Evolutionary conservation across 495 filamentous ascomycete species (phyloP).

Genomic region (Penicillium argentinense): DNA sequence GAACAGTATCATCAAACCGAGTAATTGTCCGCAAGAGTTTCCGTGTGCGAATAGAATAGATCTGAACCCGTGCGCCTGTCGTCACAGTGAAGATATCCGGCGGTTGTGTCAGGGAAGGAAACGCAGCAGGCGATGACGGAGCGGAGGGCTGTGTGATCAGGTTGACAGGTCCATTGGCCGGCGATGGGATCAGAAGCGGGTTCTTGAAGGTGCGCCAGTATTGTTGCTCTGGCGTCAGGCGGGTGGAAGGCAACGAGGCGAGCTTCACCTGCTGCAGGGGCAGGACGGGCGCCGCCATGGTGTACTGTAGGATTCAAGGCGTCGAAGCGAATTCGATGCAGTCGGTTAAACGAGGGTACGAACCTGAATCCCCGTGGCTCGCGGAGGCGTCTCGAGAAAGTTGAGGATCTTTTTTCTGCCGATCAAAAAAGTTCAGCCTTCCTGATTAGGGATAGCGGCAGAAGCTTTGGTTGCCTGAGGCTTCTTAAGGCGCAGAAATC

Average conservation of each 20-base stretch:
- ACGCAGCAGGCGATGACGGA: constrained; percentile 47
- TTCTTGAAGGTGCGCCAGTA: constrained; percentile 96
- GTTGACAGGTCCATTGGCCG: constrained; percentile 79
- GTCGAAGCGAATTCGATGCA: background rate
- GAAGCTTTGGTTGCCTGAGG: constrained; percentile 18
- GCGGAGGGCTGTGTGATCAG: constrained; percentile 77
- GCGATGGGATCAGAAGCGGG: constrained; percentile 80
- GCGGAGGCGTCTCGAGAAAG: constrained; percentile 16
- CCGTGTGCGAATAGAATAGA: constrained; percentile 85
- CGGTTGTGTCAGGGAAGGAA: constrained; percentile 45
- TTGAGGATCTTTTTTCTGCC: constrained; percentile 34
- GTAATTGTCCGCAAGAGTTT: constrained; percentile 89
- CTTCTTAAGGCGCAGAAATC: background rate
- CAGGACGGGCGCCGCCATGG: constrained; percentile 86
- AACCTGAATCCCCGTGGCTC: constrained; percentile 9
- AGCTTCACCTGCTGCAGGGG: constrained; percentile 82
- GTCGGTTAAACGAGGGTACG: background rate
- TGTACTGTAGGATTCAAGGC: constrained; percentile 13
- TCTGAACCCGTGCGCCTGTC: constrained; percentile 83
- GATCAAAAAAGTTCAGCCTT: constrained; percentile 30
- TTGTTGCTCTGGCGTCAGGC: constrained; percentile 78
- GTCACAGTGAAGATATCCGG: constrained; percentile 89
- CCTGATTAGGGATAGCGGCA: constrained; percentile 26
- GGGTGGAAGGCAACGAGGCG: constrained; percentile 53
- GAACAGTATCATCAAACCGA: constrained; percentile 84